Evolutionary conservation across 225 moss, liverwort and hornwort genomes (phyloP).

Genomic region (Pseudoscleropodium purum): DNA sequence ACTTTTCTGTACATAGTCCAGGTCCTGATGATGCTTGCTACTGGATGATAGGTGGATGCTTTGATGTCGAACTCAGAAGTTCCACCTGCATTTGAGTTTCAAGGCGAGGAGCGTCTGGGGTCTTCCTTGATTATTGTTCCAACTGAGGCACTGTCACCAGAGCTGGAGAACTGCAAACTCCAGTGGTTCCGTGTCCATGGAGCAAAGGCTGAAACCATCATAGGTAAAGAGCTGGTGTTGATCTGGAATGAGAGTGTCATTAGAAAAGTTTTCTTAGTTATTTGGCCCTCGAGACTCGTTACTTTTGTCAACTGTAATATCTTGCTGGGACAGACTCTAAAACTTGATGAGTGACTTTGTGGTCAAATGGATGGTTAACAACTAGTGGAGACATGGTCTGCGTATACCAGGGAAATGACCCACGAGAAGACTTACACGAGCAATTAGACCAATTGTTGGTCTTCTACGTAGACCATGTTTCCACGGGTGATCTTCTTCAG

Average conservation of each 20-base stretch:
- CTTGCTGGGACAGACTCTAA: not conserved
- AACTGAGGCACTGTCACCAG: not conserved
- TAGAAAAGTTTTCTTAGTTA: not conserved
- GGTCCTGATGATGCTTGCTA: not conserved
- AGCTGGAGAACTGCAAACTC: constrained; percentile 28
- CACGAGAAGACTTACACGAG: not conserved
- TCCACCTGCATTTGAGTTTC: constrained; percentile 20
- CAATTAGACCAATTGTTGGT: not conserved
- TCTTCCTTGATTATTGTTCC: constrained; percentile 13
- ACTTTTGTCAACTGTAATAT: not conserved
- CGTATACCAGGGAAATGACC: not conserved
- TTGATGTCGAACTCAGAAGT: constrained; percentile 6
- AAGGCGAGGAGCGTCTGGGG: constrained; percentile 50
- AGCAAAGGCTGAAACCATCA: constrained; percentile 24
- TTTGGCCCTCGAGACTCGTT: not conserved
- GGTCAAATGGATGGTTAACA: not conserved
- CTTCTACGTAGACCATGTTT: not conserved
- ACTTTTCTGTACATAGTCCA: not conserved
- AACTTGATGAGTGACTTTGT: not conserved
- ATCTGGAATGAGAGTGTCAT: not conserved
- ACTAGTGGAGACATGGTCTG: not conserved
- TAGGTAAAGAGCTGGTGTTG: constrained; percentile 1
- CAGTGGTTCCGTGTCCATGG: constrained; percentile 48
- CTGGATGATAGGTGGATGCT: constrained; percentile 24
- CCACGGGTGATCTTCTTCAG: not conserved